These are phyloP conservation scores for Colletotrichum spaethianum DNA, from an alignment of 2,329 filamentous ascomycete genomes.

Conservation along the genomic window DNA sequence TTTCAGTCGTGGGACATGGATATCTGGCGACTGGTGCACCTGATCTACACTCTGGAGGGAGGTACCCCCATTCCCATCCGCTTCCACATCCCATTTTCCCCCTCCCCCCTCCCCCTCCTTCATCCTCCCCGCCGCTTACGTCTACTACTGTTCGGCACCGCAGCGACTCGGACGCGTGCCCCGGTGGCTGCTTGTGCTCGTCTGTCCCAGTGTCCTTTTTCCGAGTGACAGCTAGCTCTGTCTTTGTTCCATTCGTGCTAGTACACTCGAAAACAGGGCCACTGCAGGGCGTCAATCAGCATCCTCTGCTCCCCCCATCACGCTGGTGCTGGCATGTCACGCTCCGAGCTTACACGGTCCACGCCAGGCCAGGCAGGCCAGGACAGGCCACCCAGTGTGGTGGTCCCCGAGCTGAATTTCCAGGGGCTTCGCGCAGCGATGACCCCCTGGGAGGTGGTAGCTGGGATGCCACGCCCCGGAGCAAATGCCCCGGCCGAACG, in stretches of 20 bases:
- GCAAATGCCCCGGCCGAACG: conserved; percentile 34
- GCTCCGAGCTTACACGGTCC: conserved; percentile 20
- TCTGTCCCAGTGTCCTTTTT: neutral
- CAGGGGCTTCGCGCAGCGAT: conserved; percentile 22
- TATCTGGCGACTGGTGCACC: neutral
- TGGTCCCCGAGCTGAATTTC: conserved; percentile 24
- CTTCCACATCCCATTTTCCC: neutral
- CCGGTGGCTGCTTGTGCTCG: neutral
- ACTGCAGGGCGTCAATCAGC: neutral
- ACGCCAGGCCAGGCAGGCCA: too few relatives aligned
- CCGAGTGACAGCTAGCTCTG: neutral
- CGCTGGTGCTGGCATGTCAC: conserved; percentile 5
- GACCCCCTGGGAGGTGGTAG: conserved; percentile 17
- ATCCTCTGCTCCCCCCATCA: neutral
- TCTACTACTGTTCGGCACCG: neutral
- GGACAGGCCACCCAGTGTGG: conserved; percentile 4
- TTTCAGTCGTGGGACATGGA: conserved; percentile 29
- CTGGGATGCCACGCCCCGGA: conserved; percentile 22
- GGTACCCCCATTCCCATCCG: neutral
- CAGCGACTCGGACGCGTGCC: neutral
- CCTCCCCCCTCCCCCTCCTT: neutral
- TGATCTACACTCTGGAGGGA: neutral
- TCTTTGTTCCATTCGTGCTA: neutral
- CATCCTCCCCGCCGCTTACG: neutral
- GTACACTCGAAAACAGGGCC: neutral